Base-by-base conservation (phyloP, 495 filamentous ascomycete genomes). In the Penicillium flavigenum region DNA sequence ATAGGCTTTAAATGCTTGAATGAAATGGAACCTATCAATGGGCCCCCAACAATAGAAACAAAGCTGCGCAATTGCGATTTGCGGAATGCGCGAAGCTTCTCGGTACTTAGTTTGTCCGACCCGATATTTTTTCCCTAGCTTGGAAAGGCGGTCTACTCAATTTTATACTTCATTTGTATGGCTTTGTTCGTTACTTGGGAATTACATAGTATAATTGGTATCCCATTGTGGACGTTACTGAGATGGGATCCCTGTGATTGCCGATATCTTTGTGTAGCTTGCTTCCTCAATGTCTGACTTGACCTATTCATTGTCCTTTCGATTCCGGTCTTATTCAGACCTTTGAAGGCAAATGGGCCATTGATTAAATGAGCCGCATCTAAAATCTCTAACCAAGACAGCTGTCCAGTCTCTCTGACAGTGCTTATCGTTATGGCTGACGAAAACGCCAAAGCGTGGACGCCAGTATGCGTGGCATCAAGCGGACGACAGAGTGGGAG, bases 391-490 rank as follows among this genome's bases (percentile, higher is more conserved):
- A 41, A 7, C 16, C 14, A 26, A 39, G 41, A 31, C 17, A 42
- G 27, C 7, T 16, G 17, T 22, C 1, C n/a, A 38, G 19, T n/a
- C 38, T 19, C 26, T 22, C 7, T 6, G 32, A 17, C 16, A 11
- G 14, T 10, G 22, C 14, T 22, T 2, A 1, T 22, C 47, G 26
- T 22, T 14, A 72, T 68, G 65, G 42, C 42, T 34, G 44, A 47
- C 10, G 29, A 46, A 3, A 27, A 52, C 5, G n/a, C 31, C 11
- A 36, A 36, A 4, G 24, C 48, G n/a, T 59, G 43, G 60, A 54
- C 51, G 41, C 71, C 71, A 27, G 53, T 67, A 26, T 76, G 73
- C 34, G 68, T 76, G 50, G 73, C 73, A 38, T 71, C 73, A n/a
- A 69, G 64, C 5, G 39, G 29, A 24, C 31, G 11, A 9, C 19